Percentiles rank a stretch among this genome's conserved stretches.
Evolutionary conservation across 208 protist species (phyloP).

Genomic region (Leishmania amazonensis): DNA sequence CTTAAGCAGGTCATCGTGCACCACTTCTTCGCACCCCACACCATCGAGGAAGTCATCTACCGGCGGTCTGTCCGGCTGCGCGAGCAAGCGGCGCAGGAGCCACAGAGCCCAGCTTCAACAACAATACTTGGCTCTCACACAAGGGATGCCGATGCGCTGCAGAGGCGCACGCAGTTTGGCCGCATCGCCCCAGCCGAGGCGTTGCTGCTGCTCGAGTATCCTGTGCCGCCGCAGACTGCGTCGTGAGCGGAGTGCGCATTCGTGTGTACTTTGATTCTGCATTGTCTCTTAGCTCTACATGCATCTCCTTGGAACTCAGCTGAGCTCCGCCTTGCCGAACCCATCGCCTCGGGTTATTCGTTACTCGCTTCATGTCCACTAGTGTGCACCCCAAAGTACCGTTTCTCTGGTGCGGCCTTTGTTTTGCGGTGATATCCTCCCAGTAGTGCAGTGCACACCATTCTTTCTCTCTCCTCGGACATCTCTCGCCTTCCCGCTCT

Average conservation of each 20-base stretch:
- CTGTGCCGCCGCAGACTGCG: constrained; percentile 12
- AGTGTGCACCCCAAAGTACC: background rate
- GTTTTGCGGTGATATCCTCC: background rate
- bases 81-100: constrained; percentile 8
- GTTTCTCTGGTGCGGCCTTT: background rate
- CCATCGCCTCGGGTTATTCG: background rate
- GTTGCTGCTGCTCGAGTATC: constrained; percentile 30
- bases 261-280: background rate
- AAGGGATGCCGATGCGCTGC: background rate
- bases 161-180: constrained; percentile 25
- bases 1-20: constrained; percentile 50
- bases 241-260: background rate
- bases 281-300: background rate
- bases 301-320: background rate
- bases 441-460: background rate
- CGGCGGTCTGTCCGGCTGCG: constrained; percentile 32
- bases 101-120: background rate
- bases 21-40: constrained; percentile 45
- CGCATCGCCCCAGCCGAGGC: constrained; percentile 27
- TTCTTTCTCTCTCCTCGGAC: background rate
- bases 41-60: constrained; percentile 61
- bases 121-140: background rate
- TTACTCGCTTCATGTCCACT: background rate
- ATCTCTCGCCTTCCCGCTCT: background rate
- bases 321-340: background rate